phyloP scores from a whole-genome alignment of 2,329 filamentous ascomycete species.

The Ambrosiella beaveri region DNA sequence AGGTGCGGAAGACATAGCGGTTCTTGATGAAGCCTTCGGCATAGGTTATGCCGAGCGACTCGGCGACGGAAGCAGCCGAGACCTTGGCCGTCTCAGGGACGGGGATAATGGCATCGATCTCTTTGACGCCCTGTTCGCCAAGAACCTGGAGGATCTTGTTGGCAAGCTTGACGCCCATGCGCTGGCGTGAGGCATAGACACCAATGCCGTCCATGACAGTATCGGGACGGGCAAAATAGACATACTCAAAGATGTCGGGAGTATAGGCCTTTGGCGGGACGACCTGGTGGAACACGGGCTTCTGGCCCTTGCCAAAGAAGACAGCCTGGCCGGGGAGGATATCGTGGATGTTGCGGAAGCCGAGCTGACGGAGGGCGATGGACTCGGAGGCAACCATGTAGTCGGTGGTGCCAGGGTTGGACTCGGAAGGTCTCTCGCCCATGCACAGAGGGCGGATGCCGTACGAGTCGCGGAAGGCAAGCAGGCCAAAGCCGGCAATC shows the following conservation, averaged over 20 bases:
- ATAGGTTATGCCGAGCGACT: constrained; percentile 57
- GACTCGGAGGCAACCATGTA: constrained; percentile 89
- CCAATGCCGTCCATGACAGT: constrained; percentile 75
- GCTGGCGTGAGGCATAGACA: constrained; percentile 65
- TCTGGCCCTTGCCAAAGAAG: constrained; percentile 62
- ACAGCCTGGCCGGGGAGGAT: constrained; percentile 73
- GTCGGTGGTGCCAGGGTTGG: constrained; percentile 46
- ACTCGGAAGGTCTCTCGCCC: constrained; percentile 53
- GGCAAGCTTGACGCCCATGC: constrained; percentile 73
- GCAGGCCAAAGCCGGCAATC: constrained; percentile 51
- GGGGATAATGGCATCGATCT: constrained; percentile 48
- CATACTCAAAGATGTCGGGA: constrained; percentile 65
- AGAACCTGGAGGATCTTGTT: constrained; percentile 51
- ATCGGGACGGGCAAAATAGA: constrained; percentile 76
- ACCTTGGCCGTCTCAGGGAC: constrained; percentile 52
- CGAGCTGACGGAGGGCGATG: constrained; percentile 64
- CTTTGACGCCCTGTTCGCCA: constrained; percentile 48
- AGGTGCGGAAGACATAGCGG: constrained; percentile 73
- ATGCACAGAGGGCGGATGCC: constrained; percentile 71
- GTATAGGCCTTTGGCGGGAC: constrained; percentile 51
- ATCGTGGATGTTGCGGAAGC: constrained; percentile 59
- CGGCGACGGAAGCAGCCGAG: constrained; percentile 57
- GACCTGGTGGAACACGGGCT: constrained; percentile 61
- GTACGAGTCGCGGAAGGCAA: constrained; percentile 22
- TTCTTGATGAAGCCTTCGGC: constrained; percentile 79